Conservation (phyloP, 2,329 filamentous ascomycete genomes). For the Neofusicoccum sp. region DNA sequence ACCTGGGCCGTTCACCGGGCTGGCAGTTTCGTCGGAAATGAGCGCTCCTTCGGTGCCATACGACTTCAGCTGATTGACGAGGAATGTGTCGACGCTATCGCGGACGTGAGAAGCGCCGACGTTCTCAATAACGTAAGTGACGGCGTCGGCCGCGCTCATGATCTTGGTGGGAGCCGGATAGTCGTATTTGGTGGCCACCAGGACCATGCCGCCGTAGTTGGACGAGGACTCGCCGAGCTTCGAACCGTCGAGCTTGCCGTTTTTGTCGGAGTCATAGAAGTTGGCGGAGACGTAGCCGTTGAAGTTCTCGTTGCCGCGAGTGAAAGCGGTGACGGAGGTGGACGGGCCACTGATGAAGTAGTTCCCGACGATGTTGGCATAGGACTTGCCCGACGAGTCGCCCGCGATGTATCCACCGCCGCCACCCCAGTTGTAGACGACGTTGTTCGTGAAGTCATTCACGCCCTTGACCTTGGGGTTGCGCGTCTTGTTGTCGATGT, state of each 20-base stretch:
- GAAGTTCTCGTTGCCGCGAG: conserved; percentile 55
- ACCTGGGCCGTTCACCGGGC: conserved; percentile 42
- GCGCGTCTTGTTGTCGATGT: conserved; percentile 58
- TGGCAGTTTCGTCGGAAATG: conserved; percentile 47
- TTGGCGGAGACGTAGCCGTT: conserved; percentile 54
- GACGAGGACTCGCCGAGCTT: conserved; percentile 42
- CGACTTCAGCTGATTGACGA: conserved; percentile 46
- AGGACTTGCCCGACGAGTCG: conserved; percentile 47
- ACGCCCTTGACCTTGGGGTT: conserved; percentile 59
- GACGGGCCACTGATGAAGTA: conserved; percentile 57
- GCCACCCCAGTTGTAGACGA: conserved; percentile 57
- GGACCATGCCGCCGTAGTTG: conserved; percentile 50
- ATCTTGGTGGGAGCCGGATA: conserved; percentile 45
- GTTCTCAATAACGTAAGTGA: conserved; percentile 40
- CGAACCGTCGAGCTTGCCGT: conserved; percentile 51
- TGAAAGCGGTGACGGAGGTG: conserved; percentile 52
- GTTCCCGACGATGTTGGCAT: conserved; percentile 56
- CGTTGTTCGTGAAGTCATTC: conserved; percentile 53
- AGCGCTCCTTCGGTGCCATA: conserved; percentile 47
- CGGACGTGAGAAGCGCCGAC: conserved; percentile 47
- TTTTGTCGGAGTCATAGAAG: conserved; percentile 51
- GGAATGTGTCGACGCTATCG: conserved; percentile 45
- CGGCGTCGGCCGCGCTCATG: conserved; percentile 41
- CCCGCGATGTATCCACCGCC: conserved; percentile 57
- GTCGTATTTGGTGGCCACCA: conserved; percentile 41